phyloP scores from a whole-genome alignment of 108 stramenopile species.

The Chaetoceros tenuissimus region DNA sequence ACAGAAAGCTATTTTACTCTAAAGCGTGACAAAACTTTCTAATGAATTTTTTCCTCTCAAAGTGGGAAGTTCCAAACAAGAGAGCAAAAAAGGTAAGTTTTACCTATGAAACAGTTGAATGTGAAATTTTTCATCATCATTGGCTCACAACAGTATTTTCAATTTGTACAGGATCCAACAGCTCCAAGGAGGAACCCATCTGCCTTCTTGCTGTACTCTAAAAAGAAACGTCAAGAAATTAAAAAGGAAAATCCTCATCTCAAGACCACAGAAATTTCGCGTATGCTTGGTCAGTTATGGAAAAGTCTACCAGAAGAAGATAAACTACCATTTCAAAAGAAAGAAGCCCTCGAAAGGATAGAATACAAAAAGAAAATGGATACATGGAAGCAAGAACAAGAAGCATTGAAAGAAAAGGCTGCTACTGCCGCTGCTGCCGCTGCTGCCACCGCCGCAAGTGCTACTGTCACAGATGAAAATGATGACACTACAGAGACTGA shows the following conservation, averaged over 20 bases:
- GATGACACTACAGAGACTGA: neutral
- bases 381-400: constrained; percentile 16
- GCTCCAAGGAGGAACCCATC: constrained; percentile 47
- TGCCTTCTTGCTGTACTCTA: constrained; percentile 41
- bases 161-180: constrained; percentile 21
- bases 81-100: constrained; percentile 19
- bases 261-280: constrained; percentile 42
- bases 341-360: constrained; percentile 15
- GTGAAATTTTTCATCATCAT: neutral
- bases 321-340: constrained; percentile 26
- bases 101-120: neutral
- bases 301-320: constrained; percentile 27
- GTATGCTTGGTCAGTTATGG: constrained; percentile 34
- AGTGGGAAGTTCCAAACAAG: constrained; percentile 7
- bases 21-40: no score
- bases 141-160: neutral
- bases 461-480: neutral
- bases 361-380: constrained; percentile 23
- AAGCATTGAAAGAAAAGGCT: neutral
- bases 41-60: neutral
- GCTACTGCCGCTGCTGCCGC: neutral
- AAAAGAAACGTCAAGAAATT: constrained; percentile 18
- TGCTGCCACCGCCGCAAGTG: neutral
- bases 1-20: no score
- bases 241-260: constrained; percentile 33